Base-by-base conservation (phyloP, 768 basidiomycete genomes). In the Hydnomerulius pinastri region DNA sequence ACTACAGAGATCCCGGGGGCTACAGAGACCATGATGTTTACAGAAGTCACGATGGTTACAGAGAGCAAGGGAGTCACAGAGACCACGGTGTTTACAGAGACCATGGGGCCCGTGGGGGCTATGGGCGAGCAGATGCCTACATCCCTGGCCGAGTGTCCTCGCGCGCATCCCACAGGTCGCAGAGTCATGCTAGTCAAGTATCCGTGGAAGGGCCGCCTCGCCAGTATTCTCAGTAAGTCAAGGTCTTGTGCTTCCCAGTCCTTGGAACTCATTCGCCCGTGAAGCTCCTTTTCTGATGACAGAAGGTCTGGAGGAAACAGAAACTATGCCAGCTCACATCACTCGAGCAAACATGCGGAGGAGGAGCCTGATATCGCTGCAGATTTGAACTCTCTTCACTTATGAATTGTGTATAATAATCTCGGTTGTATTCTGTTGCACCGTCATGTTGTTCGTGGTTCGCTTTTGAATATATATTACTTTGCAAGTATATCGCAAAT, bases 81-180 rank as follows among this genome's bases (percentile, higher is more conserved):
- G 47, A 30, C 30, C 29, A 43, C 13, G 28, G n/a, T 32, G 50
- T 36, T 28, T 36, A 53, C 17, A 38, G 45, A 17, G 20, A 12
- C 21, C 51, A 50, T 9, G 61, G 43, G 36, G 17, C 44, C 20
- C 11, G 30, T 4, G 27, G 36, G n/a, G n/a, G n/a, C 20, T 38
- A 48, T 21, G 37, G 28, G 23, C 51, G 53, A 30, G 17, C 47
- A 38, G 60, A 68, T 21, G 36, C 41, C 10, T 24, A 49, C 21
- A 2, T 46, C 18, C 67, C 67, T 40, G 15, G 45, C 43, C 63
- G 64, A 48, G 50, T 42, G 24, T 21, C 66, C 30, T 66, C 64
- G 40, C 62, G 60, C 51, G 58, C 57, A 40, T 61, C 69, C 2
- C 68, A 69, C 17, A 57, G 69, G 51, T 13, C 58, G 17, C 40